Conservation (phyloP, 129 eudicot genomes). For the Mikania micrantha region DNA sequence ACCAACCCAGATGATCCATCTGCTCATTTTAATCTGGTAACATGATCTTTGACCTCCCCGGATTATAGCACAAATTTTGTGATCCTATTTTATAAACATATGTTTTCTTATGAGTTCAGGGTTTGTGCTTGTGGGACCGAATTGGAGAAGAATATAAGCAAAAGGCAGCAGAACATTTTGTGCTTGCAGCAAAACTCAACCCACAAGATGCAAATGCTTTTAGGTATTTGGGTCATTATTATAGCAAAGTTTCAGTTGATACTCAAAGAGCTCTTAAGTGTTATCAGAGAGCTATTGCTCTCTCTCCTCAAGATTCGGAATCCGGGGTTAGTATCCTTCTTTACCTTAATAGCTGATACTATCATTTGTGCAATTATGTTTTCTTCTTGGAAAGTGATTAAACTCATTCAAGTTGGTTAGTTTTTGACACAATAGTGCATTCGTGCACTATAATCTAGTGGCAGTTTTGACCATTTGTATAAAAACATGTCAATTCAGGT, state of each 20-base stretch:
- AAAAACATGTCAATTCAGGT: background rate
- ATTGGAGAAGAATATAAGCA: slow-evolving; percentile 44
- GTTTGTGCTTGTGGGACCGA: slow-evolving; percentile 57
- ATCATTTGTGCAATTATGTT: background rate
- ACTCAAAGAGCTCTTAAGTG: slow-evolving; percentile 88
- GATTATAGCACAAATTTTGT: background rate
- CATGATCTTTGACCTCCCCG: background rate
- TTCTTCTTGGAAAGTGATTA: background rate
- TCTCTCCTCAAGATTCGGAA: slow-evolving; percentile 69
- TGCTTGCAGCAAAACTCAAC: slow-evolving; percentile 71
- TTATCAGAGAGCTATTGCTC: slow-evolving; percentile 82
- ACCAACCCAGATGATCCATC: slow-evolving; percentile 53
- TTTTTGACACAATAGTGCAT: slow-evolving; percentile 3
- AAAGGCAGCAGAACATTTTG: slow-evolving; percentile 84
- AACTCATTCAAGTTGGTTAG: slow-evolving; percentile 3
- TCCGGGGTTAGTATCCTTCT: slow-evolving; percentile 53
- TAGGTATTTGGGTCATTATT: slow-evolving; percentile 86
- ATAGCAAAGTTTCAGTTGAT: slow-evolving; percentile 49
- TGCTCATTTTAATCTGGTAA: slow-evolving; percentile 54
- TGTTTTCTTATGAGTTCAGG: slow-evolving; percentile 36
- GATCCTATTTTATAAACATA: background rate
- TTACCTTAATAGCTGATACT: background rate
- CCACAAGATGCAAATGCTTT: slow-evolving; percentile 78
- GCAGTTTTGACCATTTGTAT: background rate
- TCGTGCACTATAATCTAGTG: background rate